Percentiles rank a stretch among this genome's conserved stretches.
These are phyloP conservation scores for Rubia occidens DNA, from an alignment of 305 asterid species.

Conservation along the genomic window DNA sequence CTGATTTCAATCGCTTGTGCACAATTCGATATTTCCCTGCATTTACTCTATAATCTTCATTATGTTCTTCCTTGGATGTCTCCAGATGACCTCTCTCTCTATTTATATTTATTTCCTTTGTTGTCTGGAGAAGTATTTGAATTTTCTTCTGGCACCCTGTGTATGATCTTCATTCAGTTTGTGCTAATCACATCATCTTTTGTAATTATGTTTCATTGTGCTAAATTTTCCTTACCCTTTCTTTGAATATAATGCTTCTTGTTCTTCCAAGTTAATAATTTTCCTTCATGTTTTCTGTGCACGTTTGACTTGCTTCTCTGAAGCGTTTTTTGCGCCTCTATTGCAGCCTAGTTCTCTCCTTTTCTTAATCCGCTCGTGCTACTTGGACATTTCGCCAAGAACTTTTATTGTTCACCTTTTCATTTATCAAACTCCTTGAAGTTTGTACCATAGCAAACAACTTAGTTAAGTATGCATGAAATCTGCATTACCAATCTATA, in stretches of 20 bases:
- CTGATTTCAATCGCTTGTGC: neutral
- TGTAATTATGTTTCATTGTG: neutral
- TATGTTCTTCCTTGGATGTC: neutral
- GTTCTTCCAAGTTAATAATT: conserved; percentile 5
- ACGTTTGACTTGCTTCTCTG: neutral
- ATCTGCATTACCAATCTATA: conserved; percentile 9
- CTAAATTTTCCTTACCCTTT: neutral
- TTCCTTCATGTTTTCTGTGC: neutral
- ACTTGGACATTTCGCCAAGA: conserved; percentile 3
- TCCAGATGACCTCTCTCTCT: neutral
- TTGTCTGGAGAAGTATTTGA: neutral
- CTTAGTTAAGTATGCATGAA: neutral
- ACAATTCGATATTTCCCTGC: neutral
- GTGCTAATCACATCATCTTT: neutral
- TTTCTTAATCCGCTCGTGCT: neutral
- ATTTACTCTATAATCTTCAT: neutral
- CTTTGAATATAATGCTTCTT: neutral
- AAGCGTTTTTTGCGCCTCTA: neutral
- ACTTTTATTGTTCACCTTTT: neutral
- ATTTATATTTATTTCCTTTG: neutral
- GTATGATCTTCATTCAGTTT: neutral
- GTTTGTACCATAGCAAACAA: neutral
- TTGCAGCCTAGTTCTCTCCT: neutral
- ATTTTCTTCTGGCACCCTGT: neutral
- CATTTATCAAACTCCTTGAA: neutral